Evolutionary conservation across 805 yeast genomes (phyloP).

Genomic region (Candida ovalis): DNA sequence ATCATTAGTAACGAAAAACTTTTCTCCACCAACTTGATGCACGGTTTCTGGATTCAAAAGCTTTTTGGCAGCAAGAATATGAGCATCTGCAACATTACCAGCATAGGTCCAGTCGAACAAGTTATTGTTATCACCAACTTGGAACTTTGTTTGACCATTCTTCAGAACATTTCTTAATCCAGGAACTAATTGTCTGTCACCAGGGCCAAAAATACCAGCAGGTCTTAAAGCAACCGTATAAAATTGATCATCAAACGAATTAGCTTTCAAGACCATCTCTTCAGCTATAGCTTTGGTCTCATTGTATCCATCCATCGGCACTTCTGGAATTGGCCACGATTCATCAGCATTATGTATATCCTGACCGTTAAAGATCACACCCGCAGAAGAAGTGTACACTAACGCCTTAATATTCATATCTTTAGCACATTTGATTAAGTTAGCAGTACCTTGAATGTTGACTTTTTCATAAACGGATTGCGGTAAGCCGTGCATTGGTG

Average conservation of each 20-base stretch:
- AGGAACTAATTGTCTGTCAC: slow-evolving; percentile 95
- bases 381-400: slow-evolving; percentile 95
- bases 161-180: slow-evolving; percentile 80
- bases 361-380: slow-evolving; percentile 94
- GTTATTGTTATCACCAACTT: slow-evolving; percentile 91
- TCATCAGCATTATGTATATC: slow-evolving; percentile 92
- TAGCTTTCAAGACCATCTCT: slow-evolving; percentile 69
- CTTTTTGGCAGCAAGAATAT: slow-evolving; percentile 84
- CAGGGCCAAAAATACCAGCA: slow-evolving; percentile 98
- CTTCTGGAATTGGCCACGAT: slow-evolving; percentile 85
- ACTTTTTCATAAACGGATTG: slow-evolving; percentile 83
- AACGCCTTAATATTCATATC: slow-evolving; percentile 53
- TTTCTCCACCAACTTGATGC: slow-evolving; percentile 68
- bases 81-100: slow-evolving; percentile 98
- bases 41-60: slow-evolving; percentile 46
- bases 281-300: slow-evolving; percentile 94
- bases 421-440: slow-evolving; percentile 62
- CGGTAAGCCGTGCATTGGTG: slow-evolving; percentile 90
- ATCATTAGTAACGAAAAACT: slow-evolving; percentile 89
- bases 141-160: slow-evolving; percentile 85
- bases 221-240: slow-evolving; percentile 88
- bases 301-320: slow-evolving; percentile 95
- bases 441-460: slow-evolving; percentile 84
- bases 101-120: slow-evolving; percentile 96
- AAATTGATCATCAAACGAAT: slow-evolving; percentile 51